A percentile compares a stretch with the other conserved stretches of the same genome.
Conservation (phyloP, 2,329 filamentous ascomycete species). For the Coniochaeta sp. region DNA sequence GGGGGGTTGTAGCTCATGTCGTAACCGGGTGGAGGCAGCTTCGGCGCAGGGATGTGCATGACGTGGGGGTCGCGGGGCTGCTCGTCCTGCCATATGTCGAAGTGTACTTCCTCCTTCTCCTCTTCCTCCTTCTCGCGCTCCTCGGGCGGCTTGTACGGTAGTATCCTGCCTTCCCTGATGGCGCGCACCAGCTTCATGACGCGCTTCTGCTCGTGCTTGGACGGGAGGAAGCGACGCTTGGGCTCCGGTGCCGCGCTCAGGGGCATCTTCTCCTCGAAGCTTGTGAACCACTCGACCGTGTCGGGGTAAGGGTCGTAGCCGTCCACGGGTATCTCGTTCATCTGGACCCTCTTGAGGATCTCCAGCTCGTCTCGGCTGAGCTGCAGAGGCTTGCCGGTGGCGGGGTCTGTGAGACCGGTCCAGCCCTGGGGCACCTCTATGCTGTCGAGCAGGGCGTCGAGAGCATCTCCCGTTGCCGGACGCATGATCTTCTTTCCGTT, state of each 20-base stretch:
- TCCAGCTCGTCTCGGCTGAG: conserved; percentile 84
- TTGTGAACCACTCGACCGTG: conserved; percentile 89
- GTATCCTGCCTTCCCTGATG: conserved; percentile 86
- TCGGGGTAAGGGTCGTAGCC: conserved; percentile 91
- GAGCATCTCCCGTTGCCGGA: conserved; percentile 84
- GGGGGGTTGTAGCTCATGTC: conserved; percentile 96
- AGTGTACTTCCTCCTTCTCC: conserved; percentile 64
- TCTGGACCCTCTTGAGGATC: conserved; percentile 78
- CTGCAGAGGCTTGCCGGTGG: conserved; percentile 87
- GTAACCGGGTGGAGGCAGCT: conserved; percentile 86
- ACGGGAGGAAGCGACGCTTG: conserved; percentile 90
- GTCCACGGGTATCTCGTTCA: conserved; percentile 80
- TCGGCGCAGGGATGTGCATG: conserved; percentile 94
- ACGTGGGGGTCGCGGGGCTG: conserved; percentile 72
- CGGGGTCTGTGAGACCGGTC: conserved; percentile 90
- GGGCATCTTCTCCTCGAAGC: conserved; percentile 87
- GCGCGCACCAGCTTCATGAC: conserved; percentile 97
- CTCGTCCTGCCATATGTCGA: conserved; percentile 95
- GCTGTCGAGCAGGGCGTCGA: conserved; percentile 89
- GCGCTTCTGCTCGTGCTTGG: conserved; percentile 92
- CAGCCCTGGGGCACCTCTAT: conserved; percentile 96
- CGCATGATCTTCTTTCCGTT: conserved; percentile 98
- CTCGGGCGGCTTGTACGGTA: conserved; percentile 76
- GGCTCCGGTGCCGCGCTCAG: conserved; percentile 91
- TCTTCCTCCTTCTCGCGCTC: conserved; percentile 62